Evolutionary conservation across 2,329 filamentous ascomycete genomes (phyloP).

Genomic region (Colletotrichum brevisporum): DNA sequence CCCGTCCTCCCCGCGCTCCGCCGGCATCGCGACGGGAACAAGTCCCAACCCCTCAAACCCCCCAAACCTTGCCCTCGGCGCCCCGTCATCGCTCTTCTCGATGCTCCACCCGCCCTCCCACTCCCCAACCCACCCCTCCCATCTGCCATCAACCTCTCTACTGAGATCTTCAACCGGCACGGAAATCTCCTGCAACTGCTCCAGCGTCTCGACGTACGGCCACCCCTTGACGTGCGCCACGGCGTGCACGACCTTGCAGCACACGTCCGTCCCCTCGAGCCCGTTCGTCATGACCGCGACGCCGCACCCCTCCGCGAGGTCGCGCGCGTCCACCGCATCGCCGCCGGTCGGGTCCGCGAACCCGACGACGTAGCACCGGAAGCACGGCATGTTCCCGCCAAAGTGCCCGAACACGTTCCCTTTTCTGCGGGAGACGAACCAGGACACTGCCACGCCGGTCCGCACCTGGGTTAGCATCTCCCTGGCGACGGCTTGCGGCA

Average conservation of each 20-base stretch:
- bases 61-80: conserved; percentile 3
- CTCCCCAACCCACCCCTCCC: conserved; percentile 22
- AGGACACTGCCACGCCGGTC: conserved; percentile 37
- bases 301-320: conserved; percentile 37
- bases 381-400: conserved; percentile 42
- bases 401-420: conserved; percentile 39
- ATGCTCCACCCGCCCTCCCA: conserved; percentile 21
- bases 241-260: conserved; percentile 22
- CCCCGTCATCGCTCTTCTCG: not conserved
- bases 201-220: conserved; percentile 30
- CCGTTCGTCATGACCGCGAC: conserved; percentile 44
- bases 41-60: conserved; percentile 11
- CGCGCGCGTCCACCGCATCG: not conserved
- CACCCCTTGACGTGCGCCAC: conserved; percentile 26
- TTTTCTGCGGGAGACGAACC: conserved; percentile 36
- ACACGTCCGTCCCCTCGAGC: conserved; percentile 9
- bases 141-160: not conserved
- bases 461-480: conserved; percentile 42
- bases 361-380: conserved; percentile 38
- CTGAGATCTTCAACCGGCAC: not conserved
- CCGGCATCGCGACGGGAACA: conserved; percentile 12
- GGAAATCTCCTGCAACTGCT: conserved; percentile 10
- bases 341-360: conserved; percentile 31
- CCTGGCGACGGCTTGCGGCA: conserved; percentile 34
- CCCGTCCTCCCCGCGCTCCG: not conserved